Conservation (phyloP, 2,329 filamentous ascomycete species). For the Aspergillus awamori region DNA sequence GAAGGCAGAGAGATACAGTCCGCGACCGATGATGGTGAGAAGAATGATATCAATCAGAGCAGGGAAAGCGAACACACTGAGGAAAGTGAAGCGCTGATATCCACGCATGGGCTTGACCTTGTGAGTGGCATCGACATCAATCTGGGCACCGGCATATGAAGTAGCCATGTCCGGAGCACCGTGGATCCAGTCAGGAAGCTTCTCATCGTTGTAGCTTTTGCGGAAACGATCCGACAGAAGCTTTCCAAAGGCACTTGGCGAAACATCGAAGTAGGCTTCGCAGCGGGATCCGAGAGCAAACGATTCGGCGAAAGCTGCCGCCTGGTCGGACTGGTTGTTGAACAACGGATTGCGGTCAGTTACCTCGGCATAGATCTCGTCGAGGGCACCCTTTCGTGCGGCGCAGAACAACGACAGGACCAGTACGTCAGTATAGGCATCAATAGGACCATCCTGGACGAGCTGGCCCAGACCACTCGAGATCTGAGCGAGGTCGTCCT, state of each 20-base stretch:
- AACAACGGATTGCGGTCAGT: constrained; percentile 65
- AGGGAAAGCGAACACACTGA: constrained; percentile 65
- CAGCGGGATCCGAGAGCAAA: constrained; percentile 66
- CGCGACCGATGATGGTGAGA: constrained; percentile 61
- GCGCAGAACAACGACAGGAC: constrained; percentile 62
- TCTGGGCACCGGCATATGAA: constrained; percentile 56
- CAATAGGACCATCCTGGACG: constrained; percentile 37
- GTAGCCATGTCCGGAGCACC: constrained; percentile 54
- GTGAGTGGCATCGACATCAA: constrained; percentile 55
- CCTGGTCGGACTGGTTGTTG: constrained; percentile 64
- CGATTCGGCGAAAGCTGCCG: constrained; percentile 65
- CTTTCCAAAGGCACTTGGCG: constrained; percentile 53
- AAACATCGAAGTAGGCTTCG: constrained; percentile 63
- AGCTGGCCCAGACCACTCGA: constrained; percentile 41
- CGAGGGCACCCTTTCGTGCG: constrained; percentile 58
- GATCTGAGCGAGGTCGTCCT: constrained; percentile 42
- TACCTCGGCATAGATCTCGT: constrained; percentile 66
- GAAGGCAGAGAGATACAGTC: constrained; percentile 62
- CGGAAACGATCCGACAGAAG: constrained; percentile 47
- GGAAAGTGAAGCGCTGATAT: constrained; percentile 58
- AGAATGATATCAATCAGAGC: constrained; percentile 64
- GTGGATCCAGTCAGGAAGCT: constrained; percentile 55
- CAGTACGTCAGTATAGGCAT: constrained; percentile 57
- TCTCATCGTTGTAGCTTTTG: constrained; percentile 48
- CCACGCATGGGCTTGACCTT: constrained; percentile 48